phyloP scores from a whole-genome alignment of 768 basidiomycete genomes.

The Trametes sanguinea region DNA sequence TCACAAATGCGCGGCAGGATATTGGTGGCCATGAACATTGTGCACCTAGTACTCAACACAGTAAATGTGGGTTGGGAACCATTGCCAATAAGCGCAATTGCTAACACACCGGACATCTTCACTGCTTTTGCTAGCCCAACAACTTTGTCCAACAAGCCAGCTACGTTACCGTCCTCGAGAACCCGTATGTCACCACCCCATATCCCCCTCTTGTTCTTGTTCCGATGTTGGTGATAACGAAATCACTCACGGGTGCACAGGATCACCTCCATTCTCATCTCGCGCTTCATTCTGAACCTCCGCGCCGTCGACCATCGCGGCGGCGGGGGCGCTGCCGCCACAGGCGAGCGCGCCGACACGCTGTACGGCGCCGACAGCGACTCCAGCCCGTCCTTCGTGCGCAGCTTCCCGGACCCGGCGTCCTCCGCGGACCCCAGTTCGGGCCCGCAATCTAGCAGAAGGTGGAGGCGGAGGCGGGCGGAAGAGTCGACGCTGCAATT shows the following conservation, averaged over 20 bases:
- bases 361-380: background rate
- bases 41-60: constrained; percentile 12
- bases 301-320: constrained; percentile 14
- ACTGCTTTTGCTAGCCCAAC: background rate
- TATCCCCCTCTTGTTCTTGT: background rate
- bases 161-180: constrained; percentile 14
- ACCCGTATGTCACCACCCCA: background rate
- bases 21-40: constrained; percentile 12
- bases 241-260: background rate
- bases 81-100: too few relatives aligned
- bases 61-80: background rate
- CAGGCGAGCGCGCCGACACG: background rate
- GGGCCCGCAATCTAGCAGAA: too few relatives aligned
- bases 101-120: too few relatives aligned
- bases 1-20: background rate
- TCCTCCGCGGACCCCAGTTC: too few relatives aligned
- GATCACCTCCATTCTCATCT: constrained; percentile 15
- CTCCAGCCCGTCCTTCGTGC: constrained; percentile 7
- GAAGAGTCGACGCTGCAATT: background rate
- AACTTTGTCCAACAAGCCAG: constrained; percentile 12
- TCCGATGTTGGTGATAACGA: too few relatives aligned
- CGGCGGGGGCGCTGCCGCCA: background rate
- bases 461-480: background rate
- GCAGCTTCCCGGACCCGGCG: too few relatives aligned
- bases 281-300: constrained; percentile 18